These are phyloP conservation scores for Ceratocystis ficicola DNA, from an alignment of 2,329 filamentous ascomycete species.

Conservation along the genomic window DNA sequence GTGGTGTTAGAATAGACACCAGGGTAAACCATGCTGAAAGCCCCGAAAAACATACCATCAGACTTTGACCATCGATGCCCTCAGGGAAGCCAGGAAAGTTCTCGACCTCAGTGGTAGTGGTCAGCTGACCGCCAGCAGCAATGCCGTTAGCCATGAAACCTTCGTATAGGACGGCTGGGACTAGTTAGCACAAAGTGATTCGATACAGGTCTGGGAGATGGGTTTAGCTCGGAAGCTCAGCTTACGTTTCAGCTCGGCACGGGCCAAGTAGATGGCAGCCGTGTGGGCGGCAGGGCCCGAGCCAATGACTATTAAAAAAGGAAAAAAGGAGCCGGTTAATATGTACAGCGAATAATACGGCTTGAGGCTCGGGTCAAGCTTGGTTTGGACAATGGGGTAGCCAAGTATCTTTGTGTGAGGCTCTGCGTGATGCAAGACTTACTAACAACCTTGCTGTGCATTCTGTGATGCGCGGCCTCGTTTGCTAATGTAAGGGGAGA, in stretches of 20 bases:
- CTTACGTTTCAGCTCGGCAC: slow-evolving; percentile 79
- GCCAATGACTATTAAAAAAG: slow-evolving; percentile 52
- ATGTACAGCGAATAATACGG: neutral
- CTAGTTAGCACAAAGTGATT: neutral
- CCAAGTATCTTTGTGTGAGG: too few relatives aligned
- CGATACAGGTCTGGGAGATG: neutral
- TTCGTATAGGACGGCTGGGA: slow-evolving; percentile 74
- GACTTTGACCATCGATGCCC: slow-evolving; percentile 70
- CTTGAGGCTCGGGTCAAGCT: neutral
- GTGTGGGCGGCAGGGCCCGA: slow-evolving; percentile 97
- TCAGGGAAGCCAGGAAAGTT: slow-evolving; percentile 94
- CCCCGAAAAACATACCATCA: slow-evolving; percentile 53
- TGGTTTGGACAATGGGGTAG: neutral
- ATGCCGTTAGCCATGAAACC: slow-evolving; percentile 96
- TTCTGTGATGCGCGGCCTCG: slow-evolving; percentile 32
- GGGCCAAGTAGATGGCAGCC: slow-evolving; percentile 87
- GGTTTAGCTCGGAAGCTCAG: slow-evolving; percentile 19
- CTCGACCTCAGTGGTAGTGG: slow-evolving; percentile 95
- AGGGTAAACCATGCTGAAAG: slow-evolving; percentile 15
- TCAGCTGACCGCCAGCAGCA: slow-evolving; percentile 89
- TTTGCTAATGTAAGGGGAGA: neutral
- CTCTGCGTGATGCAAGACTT: slow-evolving; percentile 33
- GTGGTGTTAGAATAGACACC: neutral
- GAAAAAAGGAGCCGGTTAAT: slow-evolving; percentile 6
- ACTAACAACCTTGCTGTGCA: slow-evolving; percentile 91